A percentile compares a stretch with the other conserved stretches of the same genome.
These are phyloP conservation scores for Brettanomyces nanus DNA, from an alignment of 805 yeast genomes.

Conservation along the genomic window DNA sequence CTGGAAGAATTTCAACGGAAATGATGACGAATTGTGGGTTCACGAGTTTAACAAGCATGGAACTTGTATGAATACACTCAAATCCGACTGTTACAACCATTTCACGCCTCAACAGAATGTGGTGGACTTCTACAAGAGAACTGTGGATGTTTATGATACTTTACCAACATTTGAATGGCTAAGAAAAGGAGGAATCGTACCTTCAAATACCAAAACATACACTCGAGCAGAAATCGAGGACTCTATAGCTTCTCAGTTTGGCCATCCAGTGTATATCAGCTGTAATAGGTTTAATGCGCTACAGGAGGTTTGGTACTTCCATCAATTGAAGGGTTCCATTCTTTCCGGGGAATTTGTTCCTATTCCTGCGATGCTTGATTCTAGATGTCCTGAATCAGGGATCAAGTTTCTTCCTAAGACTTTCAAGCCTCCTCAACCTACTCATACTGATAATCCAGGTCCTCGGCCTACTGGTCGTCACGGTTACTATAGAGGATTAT, in stretches of 20 bases:
- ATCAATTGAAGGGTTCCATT: slow-evolving; percentile 66
- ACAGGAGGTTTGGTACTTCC: slow-evolving; percentile 75
- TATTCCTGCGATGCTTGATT: slow-evolving; percentile 46
- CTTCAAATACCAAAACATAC: slow-evolving; percentile 50
- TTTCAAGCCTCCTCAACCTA: slow-evolving; percentile 23
- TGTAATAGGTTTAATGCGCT: slow-evolving; percentile 48
- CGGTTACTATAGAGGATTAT: slow-evolving; percentile 32
- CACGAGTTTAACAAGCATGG: slow-evolving; percentile 95
- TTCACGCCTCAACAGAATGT: slow-evolving; percentile 36
- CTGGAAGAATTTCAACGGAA: slow-evolving; percentile 72
- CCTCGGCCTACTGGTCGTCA: slow-evolving; percentile 27
- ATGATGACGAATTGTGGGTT: slow-evolving; percentile 68
- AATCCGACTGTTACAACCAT: slow-evolving; percentile 54
- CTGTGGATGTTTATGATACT: slow-evolving; percentile 47
- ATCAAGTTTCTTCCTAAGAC: slow-evolving; percentile 67
- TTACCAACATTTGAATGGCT: slow-evolving; percentile 66
- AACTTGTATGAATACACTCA: slow-evolving; percentile 78
- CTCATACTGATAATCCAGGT: slow-evolving; percentile 12
- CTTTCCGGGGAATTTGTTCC: slow-evolving; percentile 56
- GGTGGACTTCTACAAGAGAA: slow-evolving; percentile 59
- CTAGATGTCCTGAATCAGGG: slow-evolving; percentile 63
- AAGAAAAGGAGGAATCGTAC: slow-evolving; percentile 60
- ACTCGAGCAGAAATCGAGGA: slow-evolving; percentile 44
- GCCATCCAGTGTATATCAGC: slow-evolving; percentile 49
- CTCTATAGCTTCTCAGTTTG: slow-evolving; percentile 44